Conservation (phyloP, 345 rosid species). For the Eucalyptus curtisii region DNA sequence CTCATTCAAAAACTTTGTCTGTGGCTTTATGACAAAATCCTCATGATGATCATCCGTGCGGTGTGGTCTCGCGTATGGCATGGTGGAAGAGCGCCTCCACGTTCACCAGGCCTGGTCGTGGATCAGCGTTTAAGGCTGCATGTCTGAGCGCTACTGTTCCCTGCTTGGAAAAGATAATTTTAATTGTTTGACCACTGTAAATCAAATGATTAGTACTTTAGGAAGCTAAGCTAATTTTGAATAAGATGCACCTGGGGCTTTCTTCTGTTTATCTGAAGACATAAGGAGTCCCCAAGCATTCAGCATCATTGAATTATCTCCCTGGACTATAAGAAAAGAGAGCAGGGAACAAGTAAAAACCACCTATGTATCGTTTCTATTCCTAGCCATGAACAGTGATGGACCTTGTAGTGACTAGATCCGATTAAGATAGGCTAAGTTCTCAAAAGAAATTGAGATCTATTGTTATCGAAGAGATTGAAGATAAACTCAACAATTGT, state of each 20-base stretch:
- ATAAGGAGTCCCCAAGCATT: not conserved
- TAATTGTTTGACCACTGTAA: no score
- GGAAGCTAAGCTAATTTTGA: not conserved
- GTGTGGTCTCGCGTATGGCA: no score
- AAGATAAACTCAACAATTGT: no score
- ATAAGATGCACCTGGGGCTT: not conserved
- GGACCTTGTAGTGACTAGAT: not conserved
- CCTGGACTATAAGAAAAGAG: not conserved
- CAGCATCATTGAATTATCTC: not conserved
- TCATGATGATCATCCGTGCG: not conserved
- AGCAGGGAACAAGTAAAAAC: not conserved
- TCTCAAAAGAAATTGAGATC: not conserved
- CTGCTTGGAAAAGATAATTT: no score
- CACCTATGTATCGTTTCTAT: no score
- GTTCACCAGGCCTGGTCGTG: not conserved
- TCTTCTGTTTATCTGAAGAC: not conserved
- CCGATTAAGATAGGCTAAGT: no score
- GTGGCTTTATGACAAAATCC: not conserved
- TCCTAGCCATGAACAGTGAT: not conserved
- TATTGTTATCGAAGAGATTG: no score
- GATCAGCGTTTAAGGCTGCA: not conserved
- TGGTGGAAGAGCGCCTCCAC: no score
- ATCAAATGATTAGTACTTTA: no score
- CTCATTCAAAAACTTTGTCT: not conserved
- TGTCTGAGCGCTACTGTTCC: no score